phyloP scores from a whole-genome alignment of 257 asterid genomes.

The Phtheirospermum japonicum region DNA sequence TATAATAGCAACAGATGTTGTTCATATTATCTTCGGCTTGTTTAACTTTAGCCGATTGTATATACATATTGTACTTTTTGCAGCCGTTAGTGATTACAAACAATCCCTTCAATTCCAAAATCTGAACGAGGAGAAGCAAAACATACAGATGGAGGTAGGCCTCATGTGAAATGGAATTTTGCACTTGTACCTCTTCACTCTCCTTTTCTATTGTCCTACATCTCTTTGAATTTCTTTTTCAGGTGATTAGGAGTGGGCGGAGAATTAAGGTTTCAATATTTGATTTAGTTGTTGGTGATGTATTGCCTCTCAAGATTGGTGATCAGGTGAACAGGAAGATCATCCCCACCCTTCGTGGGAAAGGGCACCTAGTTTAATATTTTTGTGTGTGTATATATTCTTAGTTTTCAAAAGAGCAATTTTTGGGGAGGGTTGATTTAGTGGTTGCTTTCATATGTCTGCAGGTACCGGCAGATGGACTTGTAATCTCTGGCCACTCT shows the following conservation, averaged over 20 bases:
- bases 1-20: conserved; percentile 1
- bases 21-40: not conserved
- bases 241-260: conserved; percentile 86
- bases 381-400: not conserved
- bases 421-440: conserved; percentile 8
- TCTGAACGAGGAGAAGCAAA: conserved; percentile 89
- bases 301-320: conserved; percentile 90
- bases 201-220: not conserved
- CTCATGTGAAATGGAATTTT: conserved; percentile 14
- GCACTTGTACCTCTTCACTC: conserved; percentile 1
- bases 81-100: conserved; percentile 84
- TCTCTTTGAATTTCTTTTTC: conserved; percentile 24
- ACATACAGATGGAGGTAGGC: conserved; percentile 92
- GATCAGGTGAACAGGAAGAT: conserved; percentile 71
- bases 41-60: conserved; percentile 12
- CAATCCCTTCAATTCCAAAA: conserved; percentile 93
- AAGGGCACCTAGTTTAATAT: not conserved
- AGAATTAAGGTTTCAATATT: conserved; percentile 74
- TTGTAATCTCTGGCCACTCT: conserved; percentile 72
- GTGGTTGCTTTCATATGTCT: conserved; percentile 23
- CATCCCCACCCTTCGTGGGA: not conserved
- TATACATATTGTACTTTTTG: conserved; percentile 24
- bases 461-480: conserved; percentile 97
- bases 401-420: not conserved
- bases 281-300: conserved; percentile 90